Conservation (phyloP, 768 basidiomycete species). For the Neoboletus magnificus region DNA sequence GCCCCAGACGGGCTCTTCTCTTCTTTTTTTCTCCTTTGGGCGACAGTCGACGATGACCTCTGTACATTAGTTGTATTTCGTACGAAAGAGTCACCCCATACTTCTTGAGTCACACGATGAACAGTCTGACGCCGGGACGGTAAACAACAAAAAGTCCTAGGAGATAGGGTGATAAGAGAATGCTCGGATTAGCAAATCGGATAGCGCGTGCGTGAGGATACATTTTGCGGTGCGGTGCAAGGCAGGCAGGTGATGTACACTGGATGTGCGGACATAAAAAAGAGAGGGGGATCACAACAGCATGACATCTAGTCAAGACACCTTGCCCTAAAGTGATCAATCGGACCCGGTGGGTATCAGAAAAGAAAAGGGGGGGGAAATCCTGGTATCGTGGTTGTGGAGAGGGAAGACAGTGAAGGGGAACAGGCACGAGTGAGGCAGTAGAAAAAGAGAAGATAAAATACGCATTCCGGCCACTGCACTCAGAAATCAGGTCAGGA, state of each 20-base stretch:
- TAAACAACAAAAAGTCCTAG: not conserved
- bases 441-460: not conserved
- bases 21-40: not conserved
- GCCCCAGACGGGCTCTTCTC: not conserved
- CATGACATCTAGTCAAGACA: not conserved
- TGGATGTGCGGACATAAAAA: conserved; percentile 4
- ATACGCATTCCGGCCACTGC: not conserved
- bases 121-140: not conserved
- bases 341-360: conserved; percentile 11
- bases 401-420: not conserved
- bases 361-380: not conserved
- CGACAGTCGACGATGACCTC: not conserved
- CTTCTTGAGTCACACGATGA: not conserved
- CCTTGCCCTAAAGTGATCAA: not conserved
- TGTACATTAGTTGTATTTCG: conserved; percentile 3
- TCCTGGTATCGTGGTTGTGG: conserved; percentile 1
- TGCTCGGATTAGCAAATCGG: conserved; percentile 7
- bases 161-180: not conserved
- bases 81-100: not conserved
- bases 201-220: conserved; percentile 21
- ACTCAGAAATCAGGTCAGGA: not conserved
- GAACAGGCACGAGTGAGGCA: not conserved
- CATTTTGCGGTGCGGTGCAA: conserved; percentile 16
- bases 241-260: conserved; percentile 16
- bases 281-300: not conserved